Base-by-base conservation (phyloP, 768 basidiomycete genomes). In the Cyclocybe aegerita region DNA sequence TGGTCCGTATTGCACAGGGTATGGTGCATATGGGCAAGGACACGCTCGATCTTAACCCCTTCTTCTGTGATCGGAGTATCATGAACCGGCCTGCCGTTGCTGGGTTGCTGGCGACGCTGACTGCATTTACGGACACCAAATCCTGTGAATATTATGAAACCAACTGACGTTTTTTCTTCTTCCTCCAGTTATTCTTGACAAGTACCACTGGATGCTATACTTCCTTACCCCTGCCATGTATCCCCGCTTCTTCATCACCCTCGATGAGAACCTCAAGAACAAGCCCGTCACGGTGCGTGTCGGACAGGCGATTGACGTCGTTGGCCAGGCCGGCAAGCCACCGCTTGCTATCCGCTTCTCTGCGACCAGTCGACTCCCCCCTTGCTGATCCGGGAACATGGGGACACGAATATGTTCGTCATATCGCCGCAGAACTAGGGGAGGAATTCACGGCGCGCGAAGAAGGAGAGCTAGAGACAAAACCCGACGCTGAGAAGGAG, bases 11-110 rank as follows among this genome's bases (percentile, higher is more conserved):
- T 51, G 92, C 96, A 2, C 90, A 98, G 70, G 97, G 97, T 14
- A 71, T 98, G 60, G 89, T 98, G n/a, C 93, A 98, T 68, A 95
- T 98, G 95, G 97, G 97, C 67, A 99, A 99, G 71, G 97, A 97
- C 33, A 98, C 95, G 10, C 91, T 99, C 64, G 90, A 91, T 9
- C 75, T 99, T 59, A 98, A 96, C 67, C 96, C 97, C 3, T 98
- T 97, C 86, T 98, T 90, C 80, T 81, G 81, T 32, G 96, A 98
- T 68, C 83, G 96, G 35, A 83, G 80, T 47, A 86, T 96, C 62
- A 88, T 98, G 88, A 90, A 83, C 61, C 81, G 87, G 45, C 83
- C 90, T 1, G 93, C 93, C 4, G 79, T 97, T 10, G 93, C 94
- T 33, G 97, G 96, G 43, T 68, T 98, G 35, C 70, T 99, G 50